phyloP scores from a whole-genome alignment of 2,329 filamentous ascomycete species.

The Penicillium sp. region DNA sequence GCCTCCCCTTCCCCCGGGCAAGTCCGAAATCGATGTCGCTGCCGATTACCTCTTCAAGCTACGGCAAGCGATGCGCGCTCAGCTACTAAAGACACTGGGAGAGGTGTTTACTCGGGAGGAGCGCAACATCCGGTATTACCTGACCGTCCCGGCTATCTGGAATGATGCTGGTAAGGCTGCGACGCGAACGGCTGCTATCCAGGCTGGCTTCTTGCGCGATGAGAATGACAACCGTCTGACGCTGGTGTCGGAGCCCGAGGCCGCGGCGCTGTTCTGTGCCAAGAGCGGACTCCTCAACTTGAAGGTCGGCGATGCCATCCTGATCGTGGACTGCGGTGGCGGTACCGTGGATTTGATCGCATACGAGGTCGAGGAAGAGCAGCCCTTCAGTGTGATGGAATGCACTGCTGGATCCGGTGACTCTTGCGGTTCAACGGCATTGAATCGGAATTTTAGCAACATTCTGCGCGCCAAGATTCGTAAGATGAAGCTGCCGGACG shows the following conservation, averaged over 20 bases:
- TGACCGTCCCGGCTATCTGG: constrained; percentile 99
- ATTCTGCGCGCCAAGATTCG: constrained; percentile 95
- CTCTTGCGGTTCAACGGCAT: constrained; percentile 94
- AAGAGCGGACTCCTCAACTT: constrained; percentile 94
- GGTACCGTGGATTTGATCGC: constrained; percentile 98
- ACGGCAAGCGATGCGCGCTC: constrained; percentile 91
- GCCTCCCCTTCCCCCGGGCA: constrained; percentile 91
- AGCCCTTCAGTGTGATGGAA: constrained; percentile 93
- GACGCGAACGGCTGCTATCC: constrained; percentile 90
- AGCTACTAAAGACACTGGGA: constrained; percentile 91
- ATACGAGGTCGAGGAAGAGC: constrained; percentile 97
- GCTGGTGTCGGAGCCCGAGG: constrained; percentile 92
- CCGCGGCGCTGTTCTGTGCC: constrained; percentile 93
- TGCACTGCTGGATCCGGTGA: constrained; percentile 97
- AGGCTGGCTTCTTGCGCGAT: constrained; percentile 92
- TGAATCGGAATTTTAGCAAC: constrained; percentile 98
- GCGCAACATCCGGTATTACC: constrained; percentile 94
- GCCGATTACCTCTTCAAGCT: constrained; percentile 98
- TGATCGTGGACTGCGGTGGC: constrained; percentile 97
- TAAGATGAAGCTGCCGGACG: constrained; percentile 98
- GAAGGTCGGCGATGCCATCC: constrained; percentile 96
- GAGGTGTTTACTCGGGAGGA: constrained; percentile 98
- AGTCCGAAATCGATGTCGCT: constrained; percentile 98
- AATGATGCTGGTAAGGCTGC: constrained; percentile 98
- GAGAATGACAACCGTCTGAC: constrained; percentile 97